These are phyloP conservation scores for Calocybe gambosa DNA, from an alignment of 1,284 basidiomycete genomes.

Conservation along the genomic window DNA sequence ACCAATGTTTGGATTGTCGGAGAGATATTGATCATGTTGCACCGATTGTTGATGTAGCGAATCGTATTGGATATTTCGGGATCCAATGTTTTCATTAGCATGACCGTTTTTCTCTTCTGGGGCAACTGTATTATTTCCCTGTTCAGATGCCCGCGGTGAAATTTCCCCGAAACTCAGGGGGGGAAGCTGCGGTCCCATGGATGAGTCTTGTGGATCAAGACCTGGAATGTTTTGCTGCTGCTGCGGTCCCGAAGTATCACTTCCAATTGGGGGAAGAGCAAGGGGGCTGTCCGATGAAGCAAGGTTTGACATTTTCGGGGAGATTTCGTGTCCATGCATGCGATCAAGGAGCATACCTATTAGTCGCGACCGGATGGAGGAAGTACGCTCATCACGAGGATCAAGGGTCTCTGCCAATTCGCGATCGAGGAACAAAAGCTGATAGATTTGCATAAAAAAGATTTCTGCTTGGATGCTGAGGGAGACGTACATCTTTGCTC, in stretches of 20 bases:
- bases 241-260: slow-evolving; percentile 9
- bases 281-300: slow-evolving; percentile 22
- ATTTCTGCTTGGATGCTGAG: not conserved
- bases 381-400: slow-evolving; percentile 73
- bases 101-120: slow-evolving; percentile 21
- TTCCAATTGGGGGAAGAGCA: slow-evolving; percentile 26
- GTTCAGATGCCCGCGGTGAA: slow-evolving; percentile 14
- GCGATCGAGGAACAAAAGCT: slow-evolving; percentile 87
- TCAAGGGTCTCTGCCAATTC: slow-evolving; percentile 78
- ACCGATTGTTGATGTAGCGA: not conserved
- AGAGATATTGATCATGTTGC: slow-evolving; percentile 3
- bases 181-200: slow-evolving; percentile 37
- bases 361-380: slow-evolving; percentile 59
- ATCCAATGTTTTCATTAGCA: slow-evolving; percentile 14
- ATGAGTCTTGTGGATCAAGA: slow-evolving; percentile 1
- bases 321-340: slow-evolving; percentile 41
- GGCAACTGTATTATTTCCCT: slow-evolving; percentile 36
- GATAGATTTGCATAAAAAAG: slow-evolving; percentile 2
- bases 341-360: slow-evolving; percentile 60
- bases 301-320: slow-evolving; percentile 13
- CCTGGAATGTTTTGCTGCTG: slow-evolving; percentile 5
- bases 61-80: slow-evolving; percentile 9
- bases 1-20: slow-evolving; percentile 6
- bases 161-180: slow-evolving; percentile 36
- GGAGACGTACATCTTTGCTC: slow-evolving; percentile 56